phyloP scores from a whole-genome alignment of 108 stramenopile species.

The Asterionellopsis glacialis region DNA sequence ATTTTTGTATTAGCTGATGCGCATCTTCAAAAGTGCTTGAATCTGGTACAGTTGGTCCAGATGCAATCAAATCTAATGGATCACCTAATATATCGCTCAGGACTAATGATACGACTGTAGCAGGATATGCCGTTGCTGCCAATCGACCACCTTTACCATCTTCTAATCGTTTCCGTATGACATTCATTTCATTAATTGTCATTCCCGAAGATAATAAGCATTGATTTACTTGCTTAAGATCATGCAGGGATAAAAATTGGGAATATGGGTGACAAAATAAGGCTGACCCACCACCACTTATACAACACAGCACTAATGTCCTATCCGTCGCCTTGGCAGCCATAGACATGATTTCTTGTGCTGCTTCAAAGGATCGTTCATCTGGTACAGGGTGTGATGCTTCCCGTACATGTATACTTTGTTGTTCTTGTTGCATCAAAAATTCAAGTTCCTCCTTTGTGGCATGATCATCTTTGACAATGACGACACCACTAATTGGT shows the following conservation, averaged over 20 bases:
- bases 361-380: constrained; percentile 51
- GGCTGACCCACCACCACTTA: constrained; percentile 83
- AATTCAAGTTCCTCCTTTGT: constrained; percentile 44
- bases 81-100: constrained; percentile 83
- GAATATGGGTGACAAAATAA: constrained; percentile 65
- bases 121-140: constrained; percentile 50
- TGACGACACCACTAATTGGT: constrained; percentile 45
- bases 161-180: constrained; percentile 74
- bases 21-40: constrained; percentile 56
- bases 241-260: constrained; percentile 44
- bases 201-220: constrained; percentile 66
- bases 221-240: constrained; percentile 55
- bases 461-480: constrained; percentile 85
- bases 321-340: constrained; percentile 16
- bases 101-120: constrained; percentile 52
- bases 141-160: constrained; percentile 76
- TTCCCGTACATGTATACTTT: constrained; percentile 35
- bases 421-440: too few species aligned
- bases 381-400: constrained; percentile 86
- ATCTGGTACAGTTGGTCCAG: constrained; percentile 82
- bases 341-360: constrained; percentile 50
- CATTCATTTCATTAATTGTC: constrained; percentile 83
- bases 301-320: constrained; percentile 64
- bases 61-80: constrained; percentile 84
- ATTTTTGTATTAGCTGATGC: constrained; percentile 43